Base-by-base conservation (phyloP, 2,329 filamentous ascomycete genomes). In the Aspergillus sergii region DNA sequence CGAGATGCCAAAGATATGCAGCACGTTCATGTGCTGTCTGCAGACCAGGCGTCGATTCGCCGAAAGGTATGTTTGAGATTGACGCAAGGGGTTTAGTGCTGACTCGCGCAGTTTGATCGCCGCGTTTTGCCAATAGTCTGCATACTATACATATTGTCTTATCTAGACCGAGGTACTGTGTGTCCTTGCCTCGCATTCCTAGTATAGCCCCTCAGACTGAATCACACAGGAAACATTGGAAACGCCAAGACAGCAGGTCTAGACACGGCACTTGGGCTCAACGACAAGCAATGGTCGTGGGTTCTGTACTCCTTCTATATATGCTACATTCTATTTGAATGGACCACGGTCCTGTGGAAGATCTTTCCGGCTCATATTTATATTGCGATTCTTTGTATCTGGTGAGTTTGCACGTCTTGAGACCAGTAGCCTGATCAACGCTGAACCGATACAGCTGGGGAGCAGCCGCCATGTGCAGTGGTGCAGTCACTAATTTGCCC, bases 181-280 rank as follows among this genome's bases (percentile, higher is more conserved):
- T 23, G n/a, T 14, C 11, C 21, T 46, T 46, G 11, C 5, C 19
- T 46, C 11, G 0, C 21, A 26, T 46, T 26, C 7, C 19, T 4
- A 43, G 10, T 46, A 26, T 26, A 46, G 2, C 45, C 10, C 10
- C 45, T 7, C 21, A 26, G 21, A 46, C 21, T 46, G 4, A 46
- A 26, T 14, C 4, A 14, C 19, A 34, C 58, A 69, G 66, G 67
- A 43, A 65, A 68, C 58, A 71, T 72, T 21, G 70, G 71, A 11
- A 73, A 73, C 55, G 71, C 71, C 21, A 71, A 73, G 46, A 65
- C 69, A 1, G 71, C 68, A 0, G 71, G 71, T 19, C 61, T 71
- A 4, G 64, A 66, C 19, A 63, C 56, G 1, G 69, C 70, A 58
- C 64, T 73, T 8, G 43, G 64, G 1, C 60, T 72, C 4, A 58